Conservation (phyloP, 208 protist species). For the Naegleria gruberi region DNA sequence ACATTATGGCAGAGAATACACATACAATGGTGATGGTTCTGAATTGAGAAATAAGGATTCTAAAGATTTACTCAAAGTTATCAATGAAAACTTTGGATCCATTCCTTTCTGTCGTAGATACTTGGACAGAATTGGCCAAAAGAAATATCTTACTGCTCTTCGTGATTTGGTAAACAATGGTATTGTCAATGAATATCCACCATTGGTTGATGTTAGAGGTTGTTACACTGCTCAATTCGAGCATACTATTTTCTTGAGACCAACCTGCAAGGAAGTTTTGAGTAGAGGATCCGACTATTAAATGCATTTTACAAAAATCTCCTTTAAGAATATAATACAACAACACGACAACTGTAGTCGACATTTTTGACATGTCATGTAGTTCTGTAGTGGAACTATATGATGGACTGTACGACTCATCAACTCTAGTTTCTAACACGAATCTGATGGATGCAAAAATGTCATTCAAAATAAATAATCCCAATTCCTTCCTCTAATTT, state of each 20-base stretch:
- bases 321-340: no score
- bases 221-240: constrained; percentile 96
- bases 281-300: constrained; percentile 91
- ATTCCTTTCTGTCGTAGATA: constrained; percentile 76
- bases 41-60: constrained; percentile 27
- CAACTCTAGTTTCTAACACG: no score
- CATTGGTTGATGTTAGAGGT: constrained; percentile 78
- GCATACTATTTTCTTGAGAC: constrained; percentile 87
- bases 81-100: constrained; percentile 67
- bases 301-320: no score
- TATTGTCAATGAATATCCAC: constrained; percentile 61
- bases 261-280: constrained; percentile 90
- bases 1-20: constrained; percentile 75
- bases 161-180: constrained; percentile 34
- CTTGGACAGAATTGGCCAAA: constrained; percentile 46
- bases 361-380: no score
- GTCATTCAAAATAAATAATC: no score
- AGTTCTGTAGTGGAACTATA: no score
- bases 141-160: constrained; percentile 29
- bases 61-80: constrained; percentile 45
- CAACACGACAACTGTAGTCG: no score
- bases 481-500: no score
- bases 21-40: constrained; percentile 28
- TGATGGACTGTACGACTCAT: no score
- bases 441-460: no score